These are phyloP conservation scores for Hanseniaspora thailandica DNA, from an alignment of 805 yeast genomes.

Conservation along the genomic window DNA sequence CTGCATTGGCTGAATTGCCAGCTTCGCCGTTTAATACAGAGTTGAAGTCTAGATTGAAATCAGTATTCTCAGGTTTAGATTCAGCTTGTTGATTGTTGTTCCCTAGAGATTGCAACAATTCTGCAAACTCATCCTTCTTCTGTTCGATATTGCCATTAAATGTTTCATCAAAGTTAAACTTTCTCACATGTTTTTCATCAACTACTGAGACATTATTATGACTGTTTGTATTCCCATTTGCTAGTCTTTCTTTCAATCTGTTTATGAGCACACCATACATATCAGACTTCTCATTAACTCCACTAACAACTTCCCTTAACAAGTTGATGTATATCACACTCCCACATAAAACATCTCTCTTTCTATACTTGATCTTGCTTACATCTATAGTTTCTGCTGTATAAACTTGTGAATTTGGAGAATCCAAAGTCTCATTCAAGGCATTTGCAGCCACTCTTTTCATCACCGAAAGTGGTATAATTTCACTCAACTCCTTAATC, in stretches of 20 bases:
- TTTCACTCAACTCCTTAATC: conserved; percentile 67
- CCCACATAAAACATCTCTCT: conserved; percentile 12
- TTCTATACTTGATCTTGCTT: conserved; percentile 4
- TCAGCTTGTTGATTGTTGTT: not conserved
- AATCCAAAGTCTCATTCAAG: not conserved
- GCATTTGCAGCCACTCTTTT: conserved; percentile 5
- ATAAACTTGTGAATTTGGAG: not conserved
- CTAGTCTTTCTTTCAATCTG: not conserved
- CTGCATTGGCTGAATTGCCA: not conserved
- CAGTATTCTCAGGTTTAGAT: not conserved
- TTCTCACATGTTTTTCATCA: not conserved
- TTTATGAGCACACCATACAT: not conserved
- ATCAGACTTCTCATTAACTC: not conserved
- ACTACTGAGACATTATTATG: not conserved
- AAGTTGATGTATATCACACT: conserved; percentile 6
- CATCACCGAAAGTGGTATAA: conserved; percentile 43
- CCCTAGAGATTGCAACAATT: not conserved
- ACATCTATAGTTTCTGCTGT: not conserved
- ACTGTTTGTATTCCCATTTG: not conserved
- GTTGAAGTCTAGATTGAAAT: not conserved
- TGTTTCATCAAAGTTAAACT: not conserved
- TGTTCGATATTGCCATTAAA: not conserved
- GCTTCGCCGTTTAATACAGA: not conserved
- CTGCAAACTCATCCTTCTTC: not conserved
- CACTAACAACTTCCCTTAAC: not conserved